These are phyloP conservation scores for Pterulicium gracile DNA, from an alignment of 1,284 basidiomycete genomes.

Conservation along the genomic window DNA sequence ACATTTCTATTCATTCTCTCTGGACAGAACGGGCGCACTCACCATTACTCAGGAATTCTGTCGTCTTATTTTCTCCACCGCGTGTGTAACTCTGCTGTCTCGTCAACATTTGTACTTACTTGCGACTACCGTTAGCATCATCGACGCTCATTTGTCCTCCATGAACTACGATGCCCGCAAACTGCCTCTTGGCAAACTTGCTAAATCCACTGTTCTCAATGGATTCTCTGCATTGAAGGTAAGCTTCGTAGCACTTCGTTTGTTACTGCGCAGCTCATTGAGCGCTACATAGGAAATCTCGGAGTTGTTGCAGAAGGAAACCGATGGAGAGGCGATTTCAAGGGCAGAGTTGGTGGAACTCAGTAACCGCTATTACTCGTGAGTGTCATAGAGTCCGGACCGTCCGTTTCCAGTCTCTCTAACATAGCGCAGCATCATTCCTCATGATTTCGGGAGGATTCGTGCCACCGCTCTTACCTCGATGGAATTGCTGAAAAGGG, in stretches of 20 bases:
- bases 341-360: slow-evolving; percentile 30
- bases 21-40: slow-evolving; percentile 2
- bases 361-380: slow-evolving; percentile 52
- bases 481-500: slow-evolving; percentile 30
- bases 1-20: slow-evolving; percentile 1
- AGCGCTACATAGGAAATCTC: slow-evolving; percentile 26
- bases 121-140: slow-evolving; percentile 25
- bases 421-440: slow-evolving; percentile 36
- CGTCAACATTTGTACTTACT: slow-evolving; percentile 1
- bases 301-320: slow-evolving; percentile 40
- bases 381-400: slow-evolving; percentile 13
- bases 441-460: slow-evolving; percentile 47
- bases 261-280: neutral
- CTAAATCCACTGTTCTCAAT: slow-evolving; percentile 43
- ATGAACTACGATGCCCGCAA: slow-evolving; percentile 68
- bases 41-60: slow-evolving; percentile 28
- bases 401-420: slow-evolving; percentile 3
- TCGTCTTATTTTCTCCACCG: slow-evolving; percentile 44
- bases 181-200: slow-evolving; percentile 51
- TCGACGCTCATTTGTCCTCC: slow-evolving; percentile 45
- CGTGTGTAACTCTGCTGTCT: slow-evolving; percentile 19
- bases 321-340: slow-evolving; percentile 25
- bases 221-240: slow-evolving; percentile 53
- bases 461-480: slow-evolving; percentile 36
- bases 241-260: slow-evolving; percentile 1